Conservation (phyloP, 805 yeast genomes). For the Lachancea dasiensis region DNA sequence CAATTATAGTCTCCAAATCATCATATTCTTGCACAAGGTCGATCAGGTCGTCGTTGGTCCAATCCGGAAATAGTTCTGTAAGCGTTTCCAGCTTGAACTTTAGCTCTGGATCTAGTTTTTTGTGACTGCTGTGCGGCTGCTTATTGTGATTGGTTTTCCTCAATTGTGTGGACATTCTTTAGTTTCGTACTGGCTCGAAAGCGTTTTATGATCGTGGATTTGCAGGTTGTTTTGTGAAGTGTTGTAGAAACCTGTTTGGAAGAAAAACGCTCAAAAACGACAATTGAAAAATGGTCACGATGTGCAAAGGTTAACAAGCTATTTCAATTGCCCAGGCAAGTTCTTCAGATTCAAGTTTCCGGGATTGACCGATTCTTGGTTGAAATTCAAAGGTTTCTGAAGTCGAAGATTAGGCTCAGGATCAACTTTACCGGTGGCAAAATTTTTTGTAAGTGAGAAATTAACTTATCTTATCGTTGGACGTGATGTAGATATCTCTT, state of each 20-base stretch:
- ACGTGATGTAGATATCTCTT: neutral
- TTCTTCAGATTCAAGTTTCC: neutral
- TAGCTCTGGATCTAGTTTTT: constrained; percentile 30
- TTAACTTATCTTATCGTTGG: neutral
- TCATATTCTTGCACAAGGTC: constrained; percentile 70
- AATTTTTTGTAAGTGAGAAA: constrained; percentile 1
- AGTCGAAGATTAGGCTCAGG: neutral
- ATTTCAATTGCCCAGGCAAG: neutral
- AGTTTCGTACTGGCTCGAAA: neutral
- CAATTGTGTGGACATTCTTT: constrained; percentile 14
- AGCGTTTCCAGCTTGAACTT: constrained; percentile 47
- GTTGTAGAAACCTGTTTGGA: neutral
- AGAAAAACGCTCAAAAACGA: neutral
- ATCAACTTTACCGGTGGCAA: constrained; percentile 2
- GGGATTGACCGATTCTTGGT: constrained; percentile 1
- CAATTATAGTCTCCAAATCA: constrained; percentile 74
- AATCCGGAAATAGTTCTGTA: constrained; percentile 86
- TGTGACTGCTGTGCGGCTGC: constrained; percentile 13
- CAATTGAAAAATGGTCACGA: neutral
- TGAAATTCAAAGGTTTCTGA: neutral
- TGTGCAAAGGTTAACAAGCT: no score
- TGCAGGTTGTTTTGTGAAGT: neutral
- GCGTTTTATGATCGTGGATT: constrained; percentile 1
- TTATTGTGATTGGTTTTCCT: constrained; percentile 22
- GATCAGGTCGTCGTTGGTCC: constrained; percentile 81